phyloP scores from a whole-genome alignment of 2,329 filamentous ascomycete genomes.

The Mycocentrospora acerina region DNA sequence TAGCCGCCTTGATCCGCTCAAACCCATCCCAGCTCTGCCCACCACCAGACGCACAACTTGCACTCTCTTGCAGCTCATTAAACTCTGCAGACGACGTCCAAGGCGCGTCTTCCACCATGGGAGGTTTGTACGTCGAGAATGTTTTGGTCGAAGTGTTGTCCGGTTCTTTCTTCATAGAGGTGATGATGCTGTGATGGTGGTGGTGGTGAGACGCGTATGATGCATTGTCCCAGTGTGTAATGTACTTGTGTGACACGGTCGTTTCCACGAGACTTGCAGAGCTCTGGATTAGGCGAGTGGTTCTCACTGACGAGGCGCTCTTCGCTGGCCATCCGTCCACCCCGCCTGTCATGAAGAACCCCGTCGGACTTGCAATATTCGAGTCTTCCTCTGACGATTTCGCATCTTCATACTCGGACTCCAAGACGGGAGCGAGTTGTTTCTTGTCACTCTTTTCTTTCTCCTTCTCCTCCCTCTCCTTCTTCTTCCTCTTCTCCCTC shows the following conservation, averaged over 20 bases:
- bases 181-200: no score
- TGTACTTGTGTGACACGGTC: not conserved
- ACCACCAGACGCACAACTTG: not conserved
- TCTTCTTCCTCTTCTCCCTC: constrained; percentile 1
- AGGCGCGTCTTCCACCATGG: constrained; percentile 23
- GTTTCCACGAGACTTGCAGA: not conserved
- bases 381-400: not conserved
- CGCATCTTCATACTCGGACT: constrained; percentile 13
- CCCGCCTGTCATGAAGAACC: constrained; percentile 26
- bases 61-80: constrained; percentile 1
- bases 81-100: constrained; percentile 13
- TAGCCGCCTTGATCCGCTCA: constrained; percentile 17
- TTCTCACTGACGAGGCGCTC: constrained; percentile 3
- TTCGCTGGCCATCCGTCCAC: constrained; percentile 14
- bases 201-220: no score
- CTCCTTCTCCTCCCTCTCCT: constrained; percentile 1
- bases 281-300: not conserved
- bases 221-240: no score
- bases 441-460: constrained; percentile 2
- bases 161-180: not conserved
- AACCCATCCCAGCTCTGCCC: constrained; percentile 21
- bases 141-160: constrained; percentile 11
- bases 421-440: constrained; percentile 9
- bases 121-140: constrained; percentile 20
- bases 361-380: constrained; percentile 14